Evolutionary conservation across 2,329 filamentous ascomycete species (phyloP), one percentile per base, ranked within the genome.

Genomic region (Escovopsis sp.): DNA sequence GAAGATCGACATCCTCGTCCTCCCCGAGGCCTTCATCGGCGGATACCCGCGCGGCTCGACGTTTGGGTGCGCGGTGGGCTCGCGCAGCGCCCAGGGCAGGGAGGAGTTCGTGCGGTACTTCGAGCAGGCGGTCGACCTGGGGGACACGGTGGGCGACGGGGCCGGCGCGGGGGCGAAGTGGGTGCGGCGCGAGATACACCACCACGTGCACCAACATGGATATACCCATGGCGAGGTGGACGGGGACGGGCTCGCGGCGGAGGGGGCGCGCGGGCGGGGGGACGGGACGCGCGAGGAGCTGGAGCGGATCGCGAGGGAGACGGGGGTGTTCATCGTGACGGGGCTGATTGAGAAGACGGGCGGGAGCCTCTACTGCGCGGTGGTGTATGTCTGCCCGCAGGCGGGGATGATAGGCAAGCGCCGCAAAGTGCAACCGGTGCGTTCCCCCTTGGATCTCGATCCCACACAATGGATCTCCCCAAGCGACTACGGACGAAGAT

Each of bases 11-110:
- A 66, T 94, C 34, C 66, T 94, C 19, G 73, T 94, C 35, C 87
- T 94, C 41, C 88, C 88, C 0, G 87, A 96, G 62, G 87, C 87
- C 16, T 94, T 85, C 52, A 68, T 94, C 2, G 88, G 88, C 32
- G 88, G 87, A 2, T 94, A 94, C 52, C 88, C 88, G 14, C 79
- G 87, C 10, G 85, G 79, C 14, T 78, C 77, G 42, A 63, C 65
- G 34, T 94, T 94, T 49, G 86, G 86, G 4, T 76, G 75, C 32
- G 67, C 71, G 2, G 66, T 94, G 5, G 87, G 87, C 4, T 65
- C 68, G 13, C 76, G 87, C 27, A 67, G 70, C 0, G 62, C 68
- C 3, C 62, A 66, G 33, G 87, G 86, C 4, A 71, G 86, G 14
- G 84, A 93, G 18, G 84, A 92, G 48, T 94, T 79, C 52, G 66